Conservation (phyloP, 306 rosid species). For the Quercus variabilis region DNA sequence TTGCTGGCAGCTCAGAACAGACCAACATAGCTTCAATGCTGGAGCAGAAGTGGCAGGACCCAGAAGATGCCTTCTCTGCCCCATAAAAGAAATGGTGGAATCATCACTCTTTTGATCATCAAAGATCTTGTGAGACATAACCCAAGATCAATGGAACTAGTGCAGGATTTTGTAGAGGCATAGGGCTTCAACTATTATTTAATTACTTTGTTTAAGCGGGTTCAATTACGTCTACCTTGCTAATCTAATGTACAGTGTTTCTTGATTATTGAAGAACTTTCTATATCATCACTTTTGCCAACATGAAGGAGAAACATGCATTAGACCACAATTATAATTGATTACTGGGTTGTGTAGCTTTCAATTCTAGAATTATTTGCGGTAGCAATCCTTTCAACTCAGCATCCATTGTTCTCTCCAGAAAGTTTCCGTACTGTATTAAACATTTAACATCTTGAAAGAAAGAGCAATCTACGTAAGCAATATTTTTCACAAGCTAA, state of each 20-base stretch:
- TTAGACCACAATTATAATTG: background rate
- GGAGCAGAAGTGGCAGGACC: slow-evolving; percentile 46
- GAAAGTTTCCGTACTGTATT: background rate
- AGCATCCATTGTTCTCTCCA: background rate
- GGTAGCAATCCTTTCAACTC: background rate
- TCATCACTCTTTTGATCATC: background rate
- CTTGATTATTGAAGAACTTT: background rate
- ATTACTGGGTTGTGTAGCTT: background rate
- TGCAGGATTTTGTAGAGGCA: background rate
- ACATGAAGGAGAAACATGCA: background rate
- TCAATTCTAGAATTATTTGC: background rate
- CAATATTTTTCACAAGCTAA: no score
- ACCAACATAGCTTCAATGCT: slow-evolving; percentile 10
- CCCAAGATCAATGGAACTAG: background rate
- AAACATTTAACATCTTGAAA: background rate
- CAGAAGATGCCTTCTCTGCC: slow-evolving; percentile 49
- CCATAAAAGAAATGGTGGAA: slow-evolving; percentile 30
- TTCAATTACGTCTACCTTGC: background rate
- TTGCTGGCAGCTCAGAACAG: slow-evolving; percentile 20
- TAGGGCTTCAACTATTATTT: background rate
- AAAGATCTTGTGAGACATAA: background rate
- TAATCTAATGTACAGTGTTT: background rate
- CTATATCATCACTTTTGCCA: background rate
- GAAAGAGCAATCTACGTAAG: no score
- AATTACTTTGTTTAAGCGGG: background rate